Evolutionary conservation across 2,329 filamentous ascomycete species (phyloP).

Genomic region (Fusarium sp.): DNA sequence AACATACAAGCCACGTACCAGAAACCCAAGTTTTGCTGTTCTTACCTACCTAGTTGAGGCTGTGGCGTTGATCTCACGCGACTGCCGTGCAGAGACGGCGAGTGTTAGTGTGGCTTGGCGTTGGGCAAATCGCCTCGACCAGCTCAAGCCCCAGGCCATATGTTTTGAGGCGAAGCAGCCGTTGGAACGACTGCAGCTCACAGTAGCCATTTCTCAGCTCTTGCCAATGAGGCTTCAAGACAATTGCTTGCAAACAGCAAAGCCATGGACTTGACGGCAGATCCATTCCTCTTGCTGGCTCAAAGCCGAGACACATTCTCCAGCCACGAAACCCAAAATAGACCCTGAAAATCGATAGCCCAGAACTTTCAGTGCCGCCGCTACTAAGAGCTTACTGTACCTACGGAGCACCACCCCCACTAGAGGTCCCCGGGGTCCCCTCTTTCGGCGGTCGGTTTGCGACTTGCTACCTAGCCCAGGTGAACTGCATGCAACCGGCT

Average conservation of each 20-base stretch:
- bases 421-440: slow-evolving; percentile 18
- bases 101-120: not conserved
- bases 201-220: not conserved
- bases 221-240: not conserved
- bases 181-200: not conserved
- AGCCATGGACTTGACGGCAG: not conserved
- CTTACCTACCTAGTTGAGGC: not conserved
- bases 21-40: not conserved
- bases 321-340: slow-evolving; percentile 4
- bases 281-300: not conserved
- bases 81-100: not conserved
- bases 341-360: slow-evolving; percentile 1
- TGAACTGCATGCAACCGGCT: not conserved
- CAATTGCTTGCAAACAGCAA: not conserved
- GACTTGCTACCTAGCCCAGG: not conserved
- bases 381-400: slow-evolving; percentile 6
- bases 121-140: not conserved
- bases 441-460: slow-evolving; percentile 12
- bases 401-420: slow-evolving; percentile 23
- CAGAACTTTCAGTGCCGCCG: slow-evolving; percentile 1
- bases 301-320: not conserved
- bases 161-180: not conserved
- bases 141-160: not conserved
- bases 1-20: not conserved
- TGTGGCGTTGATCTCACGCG: slow-evolving; percentile 1